Conservation (phyloP, 306 rosid species). For the Pterocarpus macrocarpus region DNA sequence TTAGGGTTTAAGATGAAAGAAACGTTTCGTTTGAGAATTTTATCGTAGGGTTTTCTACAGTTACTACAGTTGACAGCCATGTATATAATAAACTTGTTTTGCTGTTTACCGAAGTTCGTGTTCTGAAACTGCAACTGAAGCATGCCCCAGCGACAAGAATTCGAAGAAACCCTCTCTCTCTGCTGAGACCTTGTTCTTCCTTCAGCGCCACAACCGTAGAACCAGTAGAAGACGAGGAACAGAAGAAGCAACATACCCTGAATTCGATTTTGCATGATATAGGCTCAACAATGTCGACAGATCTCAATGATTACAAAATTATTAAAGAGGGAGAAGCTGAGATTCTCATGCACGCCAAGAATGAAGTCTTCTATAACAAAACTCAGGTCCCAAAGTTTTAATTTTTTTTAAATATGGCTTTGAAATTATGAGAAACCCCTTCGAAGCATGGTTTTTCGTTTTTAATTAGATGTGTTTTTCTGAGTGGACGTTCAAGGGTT, state of each 20-base stretch:
- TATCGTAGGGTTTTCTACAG: conserved; percentile 50
- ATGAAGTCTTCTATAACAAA: conserved; percentile 89
- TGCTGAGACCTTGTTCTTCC: conserved; percentile 9
- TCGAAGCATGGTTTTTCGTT: background rate
- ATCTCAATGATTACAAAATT: conserved; percentile 72
- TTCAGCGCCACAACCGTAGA: background rate
- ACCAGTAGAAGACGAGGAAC: background rate
- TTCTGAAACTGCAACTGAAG: conserved; percentile 45
- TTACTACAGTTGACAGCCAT: conserved; percentile 14
- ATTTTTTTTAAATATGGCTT: background rate
- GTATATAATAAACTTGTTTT: conserved; percentile 30
- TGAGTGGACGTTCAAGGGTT: too few species aligned
- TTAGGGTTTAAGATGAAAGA: background rate
- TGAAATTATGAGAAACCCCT: conserved; percentile 26
- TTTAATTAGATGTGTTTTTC: background rate
- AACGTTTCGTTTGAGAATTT: conserved; percentile 7
- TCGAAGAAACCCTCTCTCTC: conserved; percentile 7
- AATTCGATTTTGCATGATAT: conserved; percentile 53
- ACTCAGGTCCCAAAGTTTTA: conserved; percentile 74
- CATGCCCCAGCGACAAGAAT: conserved; percentile 7
- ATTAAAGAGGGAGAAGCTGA: conserved; percentile 99
- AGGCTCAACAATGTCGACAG: conserved; percentile 64
- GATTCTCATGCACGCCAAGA: conserved; percentile 93
- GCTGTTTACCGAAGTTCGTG: conserved; percentile 10
- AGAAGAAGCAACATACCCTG: conserved; percentile 34